Conservation (phyloP, 192 early-diverging fungal genomes). For the Linnemannia exigua region DNA sequence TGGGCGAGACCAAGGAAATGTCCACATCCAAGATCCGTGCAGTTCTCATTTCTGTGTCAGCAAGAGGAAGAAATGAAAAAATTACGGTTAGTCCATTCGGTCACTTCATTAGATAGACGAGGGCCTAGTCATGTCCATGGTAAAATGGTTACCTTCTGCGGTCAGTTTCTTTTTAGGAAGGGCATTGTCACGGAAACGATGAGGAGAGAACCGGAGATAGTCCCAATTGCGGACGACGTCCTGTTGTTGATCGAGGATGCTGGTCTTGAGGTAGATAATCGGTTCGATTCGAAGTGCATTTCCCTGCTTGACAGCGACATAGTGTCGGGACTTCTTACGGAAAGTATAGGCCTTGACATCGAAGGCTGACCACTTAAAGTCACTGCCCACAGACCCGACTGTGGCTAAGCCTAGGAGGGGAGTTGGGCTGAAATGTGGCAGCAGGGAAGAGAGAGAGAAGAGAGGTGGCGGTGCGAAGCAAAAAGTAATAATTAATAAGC, state of each 20-base stretch:
- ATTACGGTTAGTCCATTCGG: neutral
- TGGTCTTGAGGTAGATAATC: conserved; percentile 54
- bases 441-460: neutral
- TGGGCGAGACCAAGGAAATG: conserved; percentile 38
- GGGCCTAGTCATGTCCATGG: neutral
- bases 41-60: conserved; percentile 34
- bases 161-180: conserved; percentile 46
- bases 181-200: conserved; percentile 41
- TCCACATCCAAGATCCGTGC: conserved; percentile 50
- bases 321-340: conserved; percentile 51
- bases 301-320: conserved; percentile 48
- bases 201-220: conserved; percentile 30
- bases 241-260: conserved; percentile 30
- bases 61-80: neutral
- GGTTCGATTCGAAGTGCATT: conserved; percentile 50
- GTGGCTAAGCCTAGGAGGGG: conserved; percentile 1
- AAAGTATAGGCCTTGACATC: conserved; percentile 54
- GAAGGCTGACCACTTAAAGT: conserved; percentile 22
- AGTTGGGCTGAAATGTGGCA: neutral
- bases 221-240: conserved; percentile 47
- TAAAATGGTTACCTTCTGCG: conserved; percentile 24
- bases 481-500: neutral
- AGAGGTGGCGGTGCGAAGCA: neutral
- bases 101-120: neutral
- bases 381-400: neutral